Conservation (phyloP, 176 grass and related monocot genomes). For the Hordeum vulgare region MorexV3_pseudomolecules_assembly NC_058524.1:24764996-24765495, state of each 20-base stretch:
- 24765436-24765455: slow-evolving; percentile 33
- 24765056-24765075: neutral
- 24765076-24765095: slow-evolving; percentile 17
- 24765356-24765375: slow-evolving; percentile 40
- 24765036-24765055: neutral
- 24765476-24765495: slow-evolving; percentile 29
- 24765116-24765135: slow-evolving; percentile 40
- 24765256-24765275: slow-evolving; percentile 74
- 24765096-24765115: slow-evolving; percentile 8
- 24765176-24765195: slow-evolving; percentile 51
- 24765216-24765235: slow-evolving; percentile 20
- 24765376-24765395: slow-evolving; percentile 33
- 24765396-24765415: slow-evolving; percentile 37
- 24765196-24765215: neutral
- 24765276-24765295: slow-evolving; percentile 18
- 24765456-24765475: slow-evolving; percentile 47
- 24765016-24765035: slow-evolving; percentile 5
- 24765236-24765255: slow-evolving; percentile 89
- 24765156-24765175: slow-evolving; percentile 29
- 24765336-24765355: slow-evolving; percentile 13
- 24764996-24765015: neutral
- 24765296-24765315: slow-evolving; percentile 17
- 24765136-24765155: slow-evolving; percentile 27
- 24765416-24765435: slow-evolving; percentile 34
- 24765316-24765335: slow-evolving; percentile 10